Conservation (phyloP, 78 protist genomes). For the Dictyostelium discoideum region DNA sequence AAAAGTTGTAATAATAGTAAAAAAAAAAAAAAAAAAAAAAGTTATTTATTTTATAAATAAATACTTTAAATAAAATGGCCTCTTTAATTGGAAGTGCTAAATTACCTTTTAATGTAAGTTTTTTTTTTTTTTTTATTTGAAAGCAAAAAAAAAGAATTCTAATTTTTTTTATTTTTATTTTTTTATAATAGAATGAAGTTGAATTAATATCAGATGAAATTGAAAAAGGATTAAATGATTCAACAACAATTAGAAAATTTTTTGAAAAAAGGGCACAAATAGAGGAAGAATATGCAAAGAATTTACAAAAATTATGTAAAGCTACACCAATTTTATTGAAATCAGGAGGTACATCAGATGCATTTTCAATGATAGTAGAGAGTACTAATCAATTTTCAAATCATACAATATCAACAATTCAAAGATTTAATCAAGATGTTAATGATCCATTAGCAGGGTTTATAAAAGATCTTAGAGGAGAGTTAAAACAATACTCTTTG, state of each 20-base stretch:
- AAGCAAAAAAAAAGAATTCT: too few relatives aligned
- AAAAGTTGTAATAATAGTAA: neutral
- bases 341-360: constrained; percentile 17
- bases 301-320: constrained; percentile 36
- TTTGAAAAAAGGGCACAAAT: constrained; percentile 60
- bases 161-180: too few relatives aligned
- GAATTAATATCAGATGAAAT: constrained; percentile 53
- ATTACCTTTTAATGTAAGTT: neutral
- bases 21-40: neutral
- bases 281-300: constrained; percentile 73
- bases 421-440: constrained; percentile 40
- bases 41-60: neutral
- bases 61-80: neutral
- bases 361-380: constrained; percentile 44
- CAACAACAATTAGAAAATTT: constrained; percentile 27
- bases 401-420: neutral
- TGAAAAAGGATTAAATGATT: constrained; percentile 57
- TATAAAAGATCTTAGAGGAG: constrained; percentile 35
- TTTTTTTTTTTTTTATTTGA: neutral
- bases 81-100: neutral
- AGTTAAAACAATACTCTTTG: constrained; percentile 22
- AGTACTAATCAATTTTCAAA: constrained; percentile 17
- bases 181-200: constrained; percentile 32
- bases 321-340: constrained; percentile 25
- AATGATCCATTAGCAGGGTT: constrained; percentile 27